Evolutionary conservation across 495 filamentous ascomycete genomes (phyloP).

Genomic region (Neurospora sp.): DNA sequence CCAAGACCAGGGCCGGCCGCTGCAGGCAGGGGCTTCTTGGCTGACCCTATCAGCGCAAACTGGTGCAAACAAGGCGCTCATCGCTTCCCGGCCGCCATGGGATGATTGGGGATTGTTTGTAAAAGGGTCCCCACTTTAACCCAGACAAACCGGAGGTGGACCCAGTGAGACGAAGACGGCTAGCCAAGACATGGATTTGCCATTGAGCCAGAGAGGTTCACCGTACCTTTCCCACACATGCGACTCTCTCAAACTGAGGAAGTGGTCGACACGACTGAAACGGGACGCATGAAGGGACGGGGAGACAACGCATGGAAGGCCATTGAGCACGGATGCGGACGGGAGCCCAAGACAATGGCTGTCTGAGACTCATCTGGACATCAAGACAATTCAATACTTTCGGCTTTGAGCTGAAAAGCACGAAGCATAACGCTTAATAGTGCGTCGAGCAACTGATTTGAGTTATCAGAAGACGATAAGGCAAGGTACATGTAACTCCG

Average conservation of each 20-base stretch:
- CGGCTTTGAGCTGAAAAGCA: neutral
- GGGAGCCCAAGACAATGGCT: neutral
- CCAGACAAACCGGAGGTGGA: neutral
- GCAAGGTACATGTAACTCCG: neutral
- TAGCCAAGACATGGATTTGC: neutral
- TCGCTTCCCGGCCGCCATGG: neutral
- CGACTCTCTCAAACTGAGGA: neutral
- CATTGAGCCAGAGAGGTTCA: neutral
- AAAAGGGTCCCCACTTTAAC: neutral
- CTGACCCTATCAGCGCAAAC: neutral
- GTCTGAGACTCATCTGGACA: neutral
- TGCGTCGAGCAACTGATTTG: neutral
- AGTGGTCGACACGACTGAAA: neutral
- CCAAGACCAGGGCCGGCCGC: neutral
- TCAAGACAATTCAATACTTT: neutral
- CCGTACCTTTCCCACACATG: neutral
- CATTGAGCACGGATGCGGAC: neutral
- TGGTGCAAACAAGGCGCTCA: neutral
- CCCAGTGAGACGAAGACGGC: neutral
- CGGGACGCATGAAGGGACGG: neutral
- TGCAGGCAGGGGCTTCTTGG: neutral
- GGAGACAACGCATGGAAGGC: neutral
- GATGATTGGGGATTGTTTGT: neutral
- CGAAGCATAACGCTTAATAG: neutral
- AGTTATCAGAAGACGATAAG: neutral